phyloP scores from a whole-genome alignment of 2,329 filamentous ascomycete species.

The Ceratocystis destructans region DNA sequence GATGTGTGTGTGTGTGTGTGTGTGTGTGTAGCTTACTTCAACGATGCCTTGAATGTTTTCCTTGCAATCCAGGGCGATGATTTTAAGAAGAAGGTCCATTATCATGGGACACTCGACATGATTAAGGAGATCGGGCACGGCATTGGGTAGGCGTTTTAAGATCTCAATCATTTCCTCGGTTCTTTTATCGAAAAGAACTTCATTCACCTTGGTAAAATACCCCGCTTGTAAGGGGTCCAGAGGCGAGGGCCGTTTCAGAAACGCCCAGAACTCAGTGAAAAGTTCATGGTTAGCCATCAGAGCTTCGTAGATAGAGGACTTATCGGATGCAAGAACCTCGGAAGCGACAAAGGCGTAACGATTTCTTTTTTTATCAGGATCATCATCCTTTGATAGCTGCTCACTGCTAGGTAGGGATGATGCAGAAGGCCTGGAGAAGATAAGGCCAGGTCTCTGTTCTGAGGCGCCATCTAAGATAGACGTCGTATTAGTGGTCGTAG shows the following conservation, averaged over 20 bases:
- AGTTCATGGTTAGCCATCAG: constrained; percentile 71
- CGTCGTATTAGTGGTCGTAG: too few species aligned
- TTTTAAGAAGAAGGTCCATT: constrained; percentile 93
- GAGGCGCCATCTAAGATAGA: constrained; percentile 20
- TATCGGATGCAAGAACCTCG: constrained; percentile 87
- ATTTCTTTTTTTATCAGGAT: constrained; percentile 78
- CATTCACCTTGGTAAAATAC: constrained; percentile 98
- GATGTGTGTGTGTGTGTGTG: neutral
- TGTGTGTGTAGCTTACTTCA: constrained; percentile 48
- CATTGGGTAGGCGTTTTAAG: constrained; percentile 68
- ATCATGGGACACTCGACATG: constrained; percentile 97
- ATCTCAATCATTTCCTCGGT: constrained; percentile 92
- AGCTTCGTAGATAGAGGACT: constrained; percentile 91
- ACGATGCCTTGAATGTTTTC: constrained; percentile 87
- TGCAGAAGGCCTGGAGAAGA: constrained; percentile 40
- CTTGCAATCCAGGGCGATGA: constrained; percentile 86
- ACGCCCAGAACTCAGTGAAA: constrained; percentile 78
- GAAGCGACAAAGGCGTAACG: constrained; percentile 89
- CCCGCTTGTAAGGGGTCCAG: constrained; percentile 87
- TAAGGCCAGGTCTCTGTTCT: constrained; percentile 22
- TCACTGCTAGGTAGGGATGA: constrained; percentile 38
- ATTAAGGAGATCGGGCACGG: constrained; percentile 71
- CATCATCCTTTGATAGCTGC: constrained; percentile 47
- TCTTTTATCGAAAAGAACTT: constrained; percentile 94
- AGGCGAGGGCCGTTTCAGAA: constrained; percentile 68